Percentiles rank a stretch among this genome's conserved stretches.
phyloP scores from a whole-genome alignment of 345 rosid genomes.

The Eucalyptus erythrocorys region DNA sequence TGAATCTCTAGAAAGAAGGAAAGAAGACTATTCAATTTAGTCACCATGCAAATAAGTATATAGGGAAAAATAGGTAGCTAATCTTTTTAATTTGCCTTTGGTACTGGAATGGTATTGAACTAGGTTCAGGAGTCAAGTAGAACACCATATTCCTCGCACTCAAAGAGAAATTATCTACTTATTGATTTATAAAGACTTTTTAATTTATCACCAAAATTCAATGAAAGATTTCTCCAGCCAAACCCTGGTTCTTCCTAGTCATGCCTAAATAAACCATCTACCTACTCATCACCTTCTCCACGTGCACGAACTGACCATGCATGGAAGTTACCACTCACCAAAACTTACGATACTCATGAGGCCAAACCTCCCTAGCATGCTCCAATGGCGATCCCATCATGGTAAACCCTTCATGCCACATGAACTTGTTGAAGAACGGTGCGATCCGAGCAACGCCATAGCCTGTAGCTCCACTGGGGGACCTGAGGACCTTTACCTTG shows the following conservation, averaged over 20 bases:
- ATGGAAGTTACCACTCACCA: conserved; percentile 42
- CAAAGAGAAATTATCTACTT: background rate
- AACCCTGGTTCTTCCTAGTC: background rate
- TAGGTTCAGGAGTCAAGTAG: background rate
- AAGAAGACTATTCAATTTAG: background rate
- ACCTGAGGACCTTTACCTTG: conserved; percentile 46
- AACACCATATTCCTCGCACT: background rate
- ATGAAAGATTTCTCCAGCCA: background rate
- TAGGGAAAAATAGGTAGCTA: background rate
- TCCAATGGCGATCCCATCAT: conserved; percentile 50
- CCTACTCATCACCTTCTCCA: background rate
- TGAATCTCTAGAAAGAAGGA: background rate
- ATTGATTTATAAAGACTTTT: background rate
- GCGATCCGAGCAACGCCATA: conserved; percentile 71
- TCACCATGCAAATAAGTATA: background rate
- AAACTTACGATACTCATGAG: conserved; percentile 31
- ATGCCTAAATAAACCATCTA: background rate
- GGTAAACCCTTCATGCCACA: conserved; percentile 98
- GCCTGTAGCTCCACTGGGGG: conserved; percentile 42
- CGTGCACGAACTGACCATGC: conserved; percentile 7
- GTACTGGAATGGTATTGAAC: background rate
- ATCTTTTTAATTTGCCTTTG: background rate
- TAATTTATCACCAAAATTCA: background rate
- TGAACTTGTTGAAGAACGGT: conserved; percentile 47
- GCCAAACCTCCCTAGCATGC: conserved; percentile 70